Percentiles rank a stretch among this genome's conserved stretches.
These are phyloP conservation scores for Bacterosira constricta DNA, from an alignment of 108 stramenopile species.

Conservation along the genomic window DNA sequence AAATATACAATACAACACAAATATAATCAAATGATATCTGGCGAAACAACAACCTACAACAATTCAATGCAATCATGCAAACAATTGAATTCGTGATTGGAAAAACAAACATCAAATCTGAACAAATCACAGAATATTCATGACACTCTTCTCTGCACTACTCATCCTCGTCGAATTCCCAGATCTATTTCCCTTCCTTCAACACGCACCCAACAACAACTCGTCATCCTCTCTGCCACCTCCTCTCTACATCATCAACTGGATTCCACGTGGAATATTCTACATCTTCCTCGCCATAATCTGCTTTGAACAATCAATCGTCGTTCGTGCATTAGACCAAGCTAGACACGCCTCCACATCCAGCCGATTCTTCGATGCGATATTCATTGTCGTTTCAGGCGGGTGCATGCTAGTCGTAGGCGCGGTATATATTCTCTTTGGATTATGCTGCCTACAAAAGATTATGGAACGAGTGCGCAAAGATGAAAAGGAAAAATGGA, in stretches of 20 bases:
- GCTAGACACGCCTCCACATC: conserved; percentile 24
- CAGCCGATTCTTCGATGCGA: conserved; percentile 38
- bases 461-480: conserved; percentile 58
- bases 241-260: conserved; percentile 31
- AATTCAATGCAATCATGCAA: not conserved
- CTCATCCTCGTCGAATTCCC: conserved; percentile 45
- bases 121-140: conserved; percentile 24
- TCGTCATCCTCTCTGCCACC: not conserved
- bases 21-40: too few relatives aligned
- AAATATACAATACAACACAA: too few relatives aligned
- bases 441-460: conserved; percentile 68
- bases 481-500: conserved; percentile 44
- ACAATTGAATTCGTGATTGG: not conserved
- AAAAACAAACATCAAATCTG: not conserved
- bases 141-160: conserved; percentile 28
- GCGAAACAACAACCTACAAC: not conserved
- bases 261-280: conserved; percentile 52
- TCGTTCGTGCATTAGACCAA: conserved; percentile 31
- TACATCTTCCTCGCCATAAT: conserved; percentile 43
- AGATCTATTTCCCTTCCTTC: conserved; percentile 30
- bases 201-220: not conserved
- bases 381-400: conserved; percentile 67
- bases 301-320: conserved; percentile 36
- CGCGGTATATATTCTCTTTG: conserved; percentile 64
- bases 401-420: conserved; percentile 63